Conservation (phyloP, 768 basidiomycete genomes). For the Cystofilobasidium bisporidii region DNA sequence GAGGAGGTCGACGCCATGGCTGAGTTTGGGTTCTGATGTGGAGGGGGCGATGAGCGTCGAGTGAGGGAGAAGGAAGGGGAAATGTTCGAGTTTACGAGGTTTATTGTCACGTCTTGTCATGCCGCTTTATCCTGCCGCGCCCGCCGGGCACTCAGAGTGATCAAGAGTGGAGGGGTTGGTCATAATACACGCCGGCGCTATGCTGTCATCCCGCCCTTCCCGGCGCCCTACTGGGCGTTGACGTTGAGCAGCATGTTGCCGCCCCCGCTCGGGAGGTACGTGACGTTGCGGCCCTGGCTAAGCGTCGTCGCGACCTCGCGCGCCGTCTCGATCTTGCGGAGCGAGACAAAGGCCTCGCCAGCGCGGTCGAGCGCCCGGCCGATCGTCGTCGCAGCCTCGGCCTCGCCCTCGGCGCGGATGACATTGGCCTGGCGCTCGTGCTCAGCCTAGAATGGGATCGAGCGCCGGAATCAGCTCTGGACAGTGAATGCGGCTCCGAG, state of each 20-base stretch:
- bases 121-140: no score
- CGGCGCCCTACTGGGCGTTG: constrained; percentile 43
- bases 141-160: not conserved
- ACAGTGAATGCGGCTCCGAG: not conserved
- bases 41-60: not conserved
- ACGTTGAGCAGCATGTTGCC: constrained; percentile 77
- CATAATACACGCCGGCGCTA: not conserved
- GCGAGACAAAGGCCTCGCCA: constrained; percentile 87
- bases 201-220: no score
- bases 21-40: not conserved
- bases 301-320: constrained; percentile 91
- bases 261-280: constrained; percentile 73
- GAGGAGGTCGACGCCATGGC: not conserved
- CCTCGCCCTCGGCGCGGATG: constrained; percentile 96
- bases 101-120: not conserved
- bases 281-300: constrained; percentile 54
- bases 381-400: constrained; percentile 90
- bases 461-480: not conserved
- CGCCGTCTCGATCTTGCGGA: constrained; percentile 94
- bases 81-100: not conserved
- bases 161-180: not conserved
- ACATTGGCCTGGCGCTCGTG: constrained; percentile 98
- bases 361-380: constrained; percentile 83
- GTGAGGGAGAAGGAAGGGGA: not conserved
- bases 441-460: constrained; percentile 58